Evolutionary conservation across 208 protist species (phyloP).

Genomic region (Crithidia thermophila): DNA sequence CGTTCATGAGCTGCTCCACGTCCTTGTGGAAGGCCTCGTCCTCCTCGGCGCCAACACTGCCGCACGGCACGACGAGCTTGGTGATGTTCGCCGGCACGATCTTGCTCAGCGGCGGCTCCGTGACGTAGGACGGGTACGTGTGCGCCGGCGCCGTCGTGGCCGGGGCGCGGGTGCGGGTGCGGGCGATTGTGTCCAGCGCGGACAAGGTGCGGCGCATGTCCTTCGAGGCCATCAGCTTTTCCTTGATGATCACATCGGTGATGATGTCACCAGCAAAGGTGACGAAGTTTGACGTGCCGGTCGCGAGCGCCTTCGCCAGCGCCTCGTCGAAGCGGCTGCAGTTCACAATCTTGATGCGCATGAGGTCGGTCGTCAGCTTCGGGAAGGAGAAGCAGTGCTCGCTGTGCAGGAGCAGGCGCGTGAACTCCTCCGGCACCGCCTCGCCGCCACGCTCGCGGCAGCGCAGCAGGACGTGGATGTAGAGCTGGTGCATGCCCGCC

Average conservation of each 20-base stretch:
- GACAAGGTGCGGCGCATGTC: constrained; percentile 77
- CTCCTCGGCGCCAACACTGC: constrained; percentile 43
- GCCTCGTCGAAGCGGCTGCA: constrained; percentile 84
- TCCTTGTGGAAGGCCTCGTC: constrained; percentile 49
- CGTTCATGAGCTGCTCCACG: constrained; percentile 66
- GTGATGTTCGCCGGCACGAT: constrained; percentile 46
- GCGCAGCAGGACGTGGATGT: constrained; percentile 76
- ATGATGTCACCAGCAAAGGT: constrained; percentile 85
- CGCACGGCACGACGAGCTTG: constrained; percentile 57
- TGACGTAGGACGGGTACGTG: constrained; percentile 39
- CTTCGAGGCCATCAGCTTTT: constrained; percentile 61
- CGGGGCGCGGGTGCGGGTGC: constrained; percentile 34
- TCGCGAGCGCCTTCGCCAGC: constrained; percentile 73
- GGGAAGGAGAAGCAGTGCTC: constrained; percentile 63
- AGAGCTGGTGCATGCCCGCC: constrained; percentile 80
- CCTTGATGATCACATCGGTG: constrained; percentile 73
- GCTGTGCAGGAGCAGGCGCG: constrained; percentile 71
- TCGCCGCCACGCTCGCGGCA: constrained; percentile 72
- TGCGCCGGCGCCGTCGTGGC: constrained; percentile 21
- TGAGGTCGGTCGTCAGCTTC: constrained; percentile 73
- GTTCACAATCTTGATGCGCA: constrained; percentile 91
- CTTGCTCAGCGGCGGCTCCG: constrained; percentile 58
- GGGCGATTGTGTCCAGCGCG: constrained; percentile 72
- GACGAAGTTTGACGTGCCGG: constrained; percentile 34
- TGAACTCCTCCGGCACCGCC: constrained; percentile 75